These are phyloP conservation scores for Talaromyces amestolkiae DNA, from an alignment of 2,329 filamentous ascomycete genomes.

Conservation along the genomic window DNA sequence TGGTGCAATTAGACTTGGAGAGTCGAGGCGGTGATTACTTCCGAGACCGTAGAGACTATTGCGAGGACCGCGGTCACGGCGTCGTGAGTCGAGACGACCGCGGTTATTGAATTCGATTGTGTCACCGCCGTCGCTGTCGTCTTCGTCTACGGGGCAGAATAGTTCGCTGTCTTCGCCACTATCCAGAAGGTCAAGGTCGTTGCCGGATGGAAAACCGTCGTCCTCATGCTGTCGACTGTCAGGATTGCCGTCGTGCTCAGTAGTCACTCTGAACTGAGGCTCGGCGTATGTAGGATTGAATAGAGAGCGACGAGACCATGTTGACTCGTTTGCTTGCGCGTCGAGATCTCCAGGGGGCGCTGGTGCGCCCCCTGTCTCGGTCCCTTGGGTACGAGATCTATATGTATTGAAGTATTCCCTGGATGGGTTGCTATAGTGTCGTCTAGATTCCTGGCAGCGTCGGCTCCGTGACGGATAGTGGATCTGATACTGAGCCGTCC, in stretches of 20 bases:
- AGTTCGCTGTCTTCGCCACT: conserved; percentile 32
- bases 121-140: conserved; percentile 31
- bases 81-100: conserved; percentile 29
- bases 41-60: conserved; percentile 20
- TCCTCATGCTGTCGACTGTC: conserved; percentile 36
- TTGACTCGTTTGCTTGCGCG: conserved; percentile 22
- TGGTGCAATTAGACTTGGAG: conserved; percentile 31
- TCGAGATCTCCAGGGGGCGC: conserved; percentile 26
- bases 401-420: conserved; percentile 41
- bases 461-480: conserved; percentile 52
- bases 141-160: conserved; percentile 33
- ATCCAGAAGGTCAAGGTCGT: conserved; percentile 28
- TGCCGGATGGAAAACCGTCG: conserved; percentile 25
- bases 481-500: conserved; percentile 73
- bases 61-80: conserved; percentile 27
- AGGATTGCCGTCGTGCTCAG: conserved; percentile 38
- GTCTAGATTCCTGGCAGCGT: conserved; percentile 29
- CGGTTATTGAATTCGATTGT: conserved; percentile 24
- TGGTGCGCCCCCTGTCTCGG: conserved; percentile 27
- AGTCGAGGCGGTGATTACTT: conserved; percentile 25
- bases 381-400: conserved; percentile 36
- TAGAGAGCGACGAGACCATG: conserved; percentile 6
- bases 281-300: conserved; percentile 21
- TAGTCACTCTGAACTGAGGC: conserved; percentile 38
- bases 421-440: conserved; percentile 34